Evolutionary conservation across 768 basidiomycete genomes (phyloP).

Genomic region (Rhizopogon salebrosus): DNA sequence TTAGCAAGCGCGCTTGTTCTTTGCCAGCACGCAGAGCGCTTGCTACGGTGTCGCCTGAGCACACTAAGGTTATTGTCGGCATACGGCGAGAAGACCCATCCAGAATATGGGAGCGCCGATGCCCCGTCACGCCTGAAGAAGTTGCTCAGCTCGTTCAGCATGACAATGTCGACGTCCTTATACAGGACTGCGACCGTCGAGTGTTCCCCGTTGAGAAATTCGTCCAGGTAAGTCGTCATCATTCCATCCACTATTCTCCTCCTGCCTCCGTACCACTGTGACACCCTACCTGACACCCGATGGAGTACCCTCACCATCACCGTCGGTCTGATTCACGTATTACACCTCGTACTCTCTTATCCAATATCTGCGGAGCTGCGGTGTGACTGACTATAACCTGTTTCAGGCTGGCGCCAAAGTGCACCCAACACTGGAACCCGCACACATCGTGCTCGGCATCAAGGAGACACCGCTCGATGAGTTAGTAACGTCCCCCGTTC

Average conservation of each 20-base stretch:
- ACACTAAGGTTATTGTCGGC: conserved; percentile 41
- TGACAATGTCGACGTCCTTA: conserved; percentile 58
- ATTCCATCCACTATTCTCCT: background rate
- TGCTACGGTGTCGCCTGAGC: conserved; percentile 12
- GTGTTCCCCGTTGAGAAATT: conserved; percentile 67
- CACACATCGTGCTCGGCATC: conserved; percentile 81
- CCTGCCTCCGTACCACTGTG: conserved; percentile 1
- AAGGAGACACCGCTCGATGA: conserved; percentile 77
- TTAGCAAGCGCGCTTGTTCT: conserved; percentile 14
- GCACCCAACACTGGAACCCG: conserved; percentile 47
- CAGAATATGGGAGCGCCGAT: conserved; percentile 84
- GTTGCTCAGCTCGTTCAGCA: conserved; percentile 55
- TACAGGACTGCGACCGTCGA: conserved; percentile 72
- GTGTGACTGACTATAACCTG: background rate
- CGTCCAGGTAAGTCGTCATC: conserved; percentile 43
- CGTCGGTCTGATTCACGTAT: conserved; percentile 1
- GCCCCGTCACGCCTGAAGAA: conserved; percentile 74
- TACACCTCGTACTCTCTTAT: background rate
- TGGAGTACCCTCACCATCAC: background rate
- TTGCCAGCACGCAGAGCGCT: conserved; percentile 19
- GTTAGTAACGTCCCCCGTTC: conserved; percentile 43
- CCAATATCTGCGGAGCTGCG: background rate
- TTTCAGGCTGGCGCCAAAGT: conserved; percentile 74
- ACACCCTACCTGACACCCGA: background rate
- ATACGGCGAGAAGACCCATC: conserved; percentile 73